Evolutionary conservation across 306 rosid species (phyloP).

Genomic region (Crotalaria pallida): DNA sequence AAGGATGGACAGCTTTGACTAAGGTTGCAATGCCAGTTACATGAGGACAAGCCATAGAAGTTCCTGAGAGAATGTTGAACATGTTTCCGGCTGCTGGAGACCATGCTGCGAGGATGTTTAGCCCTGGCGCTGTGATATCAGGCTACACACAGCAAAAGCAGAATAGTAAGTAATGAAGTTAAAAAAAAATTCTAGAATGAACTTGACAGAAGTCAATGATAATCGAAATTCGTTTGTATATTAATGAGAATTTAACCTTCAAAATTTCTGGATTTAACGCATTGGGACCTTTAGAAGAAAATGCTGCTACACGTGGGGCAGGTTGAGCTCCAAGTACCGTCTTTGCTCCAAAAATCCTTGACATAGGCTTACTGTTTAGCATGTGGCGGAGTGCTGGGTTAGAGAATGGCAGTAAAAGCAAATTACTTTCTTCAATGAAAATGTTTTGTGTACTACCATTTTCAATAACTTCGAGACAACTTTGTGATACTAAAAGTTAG

Average conservation of each 20-base stretch:
- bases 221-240: not conserved
- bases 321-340: slow-evolving; percentile 57
- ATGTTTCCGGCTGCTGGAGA: slow-evolving; percentile 57
- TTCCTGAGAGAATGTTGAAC: slow-evolving; percentile 72
- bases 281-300: slow-evolving; percentile 84
- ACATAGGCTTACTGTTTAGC: slow-evolving; percentile 42
- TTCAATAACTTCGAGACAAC: too few species aligned
- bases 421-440: not conserved
- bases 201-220: not conserved
- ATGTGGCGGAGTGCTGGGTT: not conserved
- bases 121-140: slow-evolving; percentile 80
- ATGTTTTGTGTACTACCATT: too few species aligned
- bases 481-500: too few species aligned
- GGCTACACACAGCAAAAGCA: slow-evolving; percentile 47
- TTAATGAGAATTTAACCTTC: slow-evolving; percentile 47
- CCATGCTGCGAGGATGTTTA: slow-evolving; percentile 90
- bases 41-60: slow-evolving; percentile 93
- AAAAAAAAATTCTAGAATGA: too few species aligned
- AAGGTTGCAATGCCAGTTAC: slow-evolving; percentile 77
- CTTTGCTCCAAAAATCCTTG: slow-evolving; percentile 61
- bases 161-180: slow-evolving; percentile 21
- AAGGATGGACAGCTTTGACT: slow-evolving; percentile 75
- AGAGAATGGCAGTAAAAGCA: slow-evolving; percentile 13
- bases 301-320: slow-evolving; percentile 76
- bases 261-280: slow-evolving; percentile 73